Conservation (phyloP, 768 basidiomycete genomes). For the Auricularia sp. region DNA sequence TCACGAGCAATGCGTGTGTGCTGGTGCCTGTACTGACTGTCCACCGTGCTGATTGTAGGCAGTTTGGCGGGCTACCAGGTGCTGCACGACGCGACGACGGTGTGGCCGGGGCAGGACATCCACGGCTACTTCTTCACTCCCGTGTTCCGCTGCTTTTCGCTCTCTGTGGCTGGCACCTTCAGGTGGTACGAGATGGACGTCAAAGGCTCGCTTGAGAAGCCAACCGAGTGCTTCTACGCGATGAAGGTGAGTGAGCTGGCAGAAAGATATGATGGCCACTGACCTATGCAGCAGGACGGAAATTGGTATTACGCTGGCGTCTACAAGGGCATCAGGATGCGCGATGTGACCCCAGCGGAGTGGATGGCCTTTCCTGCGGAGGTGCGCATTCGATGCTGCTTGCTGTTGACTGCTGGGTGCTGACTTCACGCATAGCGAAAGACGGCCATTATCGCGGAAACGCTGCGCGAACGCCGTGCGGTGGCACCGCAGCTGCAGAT, state of each 20-base stretch:
- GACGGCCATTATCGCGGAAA: slow-evolving; percentile 61
- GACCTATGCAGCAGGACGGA: slow-evolving; percentile 44
- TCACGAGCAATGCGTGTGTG: background rate
- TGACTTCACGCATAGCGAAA: slow-evolving; percentile 38
- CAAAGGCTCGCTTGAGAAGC: slow-evolving; percentile 44
- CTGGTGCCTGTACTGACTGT: background rate
- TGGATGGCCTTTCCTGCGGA: slow-evolving; percentile 59
- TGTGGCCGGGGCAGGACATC: slow-evolving; percentile 78
- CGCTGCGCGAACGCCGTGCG: slow-evolving; percentile 60
- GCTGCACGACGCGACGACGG: slow-evolving; percentile 55
- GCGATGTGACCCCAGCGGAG: slow-evolving; percentile 55
- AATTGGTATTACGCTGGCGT: slow-evolving; percentile 81
- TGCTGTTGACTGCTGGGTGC: slow-evolving; percentile 4
- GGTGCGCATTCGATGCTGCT: slow-evolving; percentile 28
- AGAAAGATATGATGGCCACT: background rate
- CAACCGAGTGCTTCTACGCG: slow-evolving; percentile 75
- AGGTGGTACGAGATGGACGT: slow-evolving; percentile 63
- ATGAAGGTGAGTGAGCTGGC: background rate
- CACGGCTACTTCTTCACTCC: slow-evolving; percentile 72
- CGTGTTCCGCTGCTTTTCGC: slow-evolving; percentile 64
- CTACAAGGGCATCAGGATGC: slow-evolving; percentile 57
- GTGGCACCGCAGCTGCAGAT: slow-evolving; percentile 69
- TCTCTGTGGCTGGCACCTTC: slow-evolving; percentile 54
- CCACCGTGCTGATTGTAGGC: background rate
- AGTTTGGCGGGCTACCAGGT: slow-evolving; percentile 62